Evolutionary conservation across 495 filamentous ascomycete species (phyloP), one percentile per base, ranked within the genome.

Genomic region (Talaromyces borbonicus): DNA sequence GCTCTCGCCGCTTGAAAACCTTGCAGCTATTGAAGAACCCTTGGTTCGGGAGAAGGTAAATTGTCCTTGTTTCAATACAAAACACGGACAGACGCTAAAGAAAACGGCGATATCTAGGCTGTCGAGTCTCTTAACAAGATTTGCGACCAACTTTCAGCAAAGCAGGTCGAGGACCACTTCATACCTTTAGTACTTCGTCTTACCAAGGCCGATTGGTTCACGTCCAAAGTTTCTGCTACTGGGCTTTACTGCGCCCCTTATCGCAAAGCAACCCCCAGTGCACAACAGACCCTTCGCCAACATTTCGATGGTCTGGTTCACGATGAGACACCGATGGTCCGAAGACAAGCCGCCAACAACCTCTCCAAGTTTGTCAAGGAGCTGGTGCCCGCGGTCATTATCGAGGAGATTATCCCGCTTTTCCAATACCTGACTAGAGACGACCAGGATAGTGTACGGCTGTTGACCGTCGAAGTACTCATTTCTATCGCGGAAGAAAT

Each of bases 121-220:
- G 93, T 97, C 56, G 92, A 98, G 62, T 97, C 93, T 30, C 77
- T 98, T 49, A 97, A 97, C 79, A 98, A 96, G 71, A 96, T 98
- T 59, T 95, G 90, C 73, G 77, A 79, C 56, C 79, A 96, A 59
- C 75, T 98, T 27, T 92, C 87, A 25, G 73, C 87, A 54, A 74
- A 86, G 56, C 92, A 98, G 68, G 80, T 97, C 61, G 93, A 98
- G 72, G 85, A 97, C 57, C 82, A 84, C 61, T 97, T 95, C 69
- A 87, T 97, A 55, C 92, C 93, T 22, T 83, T 98, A 52, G 84
- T 85, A 43, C 78, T 95, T 56, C 85, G 92, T 53, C 83, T 98
- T 43, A 94, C 92, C 46, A 97, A 96, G 77, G 93, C 92, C 63
- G 92, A 98, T 71, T 98, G 92, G 92, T 98, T 98, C 60, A 98